phyloP scores from a whole-genome alignment of 225 moss, liverwort and hornwort genomes.

The Bryum argenteum region DNA sequence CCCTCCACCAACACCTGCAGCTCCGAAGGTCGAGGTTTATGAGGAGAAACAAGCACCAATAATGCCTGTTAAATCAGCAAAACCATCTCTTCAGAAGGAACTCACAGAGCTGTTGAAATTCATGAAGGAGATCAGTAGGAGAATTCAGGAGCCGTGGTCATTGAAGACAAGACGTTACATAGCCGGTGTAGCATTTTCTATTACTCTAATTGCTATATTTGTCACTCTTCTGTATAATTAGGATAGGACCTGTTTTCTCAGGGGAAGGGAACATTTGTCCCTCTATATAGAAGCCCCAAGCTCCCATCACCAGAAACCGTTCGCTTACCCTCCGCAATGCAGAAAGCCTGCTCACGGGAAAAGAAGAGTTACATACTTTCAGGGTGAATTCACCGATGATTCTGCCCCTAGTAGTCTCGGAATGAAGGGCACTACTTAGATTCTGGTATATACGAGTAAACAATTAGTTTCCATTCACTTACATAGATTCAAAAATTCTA shows the following conservation, averaged over 20 bases:
- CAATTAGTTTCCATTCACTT: conserved; percentile 25
- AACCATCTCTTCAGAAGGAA: conserved; percentile 19
- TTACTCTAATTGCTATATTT: conserved; percentile 18
- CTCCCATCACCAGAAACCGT: conserved; percentile 12
- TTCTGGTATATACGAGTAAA: conserved; percentile 30
- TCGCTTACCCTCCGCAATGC: conserved; percentile 24
- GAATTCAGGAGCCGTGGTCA: conserved; percentile 40
- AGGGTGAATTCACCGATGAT: conserved; percentile 26
- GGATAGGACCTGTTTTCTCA: conserved; percentile 20
- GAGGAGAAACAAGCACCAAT: conserved; percentile 34
- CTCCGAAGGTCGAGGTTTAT: conserved; percentile 20
- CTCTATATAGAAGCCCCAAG: conserved; percentile 28
- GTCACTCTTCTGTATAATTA: conserved; percentile 31
- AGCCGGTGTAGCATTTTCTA: conserved; percentile 26
- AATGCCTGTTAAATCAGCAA: conserved; percentile 12
- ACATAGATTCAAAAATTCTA: conserved; percentile 30
- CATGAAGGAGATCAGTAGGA: conserved; percentile 25
- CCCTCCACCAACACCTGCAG: conserved; percentile 36
- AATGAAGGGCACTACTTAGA: conserved; percentile 21
- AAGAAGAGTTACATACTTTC: conserved; percentile 24
- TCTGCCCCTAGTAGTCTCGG: conserved; percentile 27
- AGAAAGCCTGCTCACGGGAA: conserved; percentile 27
- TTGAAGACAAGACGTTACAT: conserved; percentile 38
- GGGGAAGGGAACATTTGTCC: conserved; percentile 39
- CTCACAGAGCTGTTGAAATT: conserved; percentile 18